phyloP scores from a whole-genome alignment of 139 green algal genomes.

The Chlamydomonas incerta region DNA sequence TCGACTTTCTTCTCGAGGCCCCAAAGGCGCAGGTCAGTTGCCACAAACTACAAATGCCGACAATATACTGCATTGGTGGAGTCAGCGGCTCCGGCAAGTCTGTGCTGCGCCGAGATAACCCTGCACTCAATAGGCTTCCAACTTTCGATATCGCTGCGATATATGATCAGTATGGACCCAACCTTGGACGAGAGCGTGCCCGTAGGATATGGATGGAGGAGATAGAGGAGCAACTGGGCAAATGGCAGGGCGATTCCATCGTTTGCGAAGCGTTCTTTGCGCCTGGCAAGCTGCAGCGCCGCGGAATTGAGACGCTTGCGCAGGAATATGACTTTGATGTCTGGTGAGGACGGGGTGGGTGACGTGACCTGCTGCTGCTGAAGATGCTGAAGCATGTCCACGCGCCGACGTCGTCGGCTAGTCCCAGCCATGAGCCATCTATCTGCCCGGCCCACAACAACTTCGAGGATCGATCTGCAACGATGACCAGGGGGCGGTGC shows the following conservation, averaged over 20 bases:
- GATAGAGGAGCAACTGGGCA: not conserved
- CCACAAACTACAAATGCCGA: no score
- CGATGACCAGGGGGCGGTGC: no score
- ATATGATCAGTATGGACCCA: not conserved
- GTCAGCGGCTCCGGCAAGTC: constrained; percentile 5
- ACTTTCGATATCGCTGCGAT: not conserved
- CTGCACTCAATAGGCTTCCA: not conserved
- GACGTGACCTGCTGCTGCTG: not conserved
- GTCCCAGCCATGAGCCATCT: no score
- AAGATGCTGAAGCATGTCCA: no score
- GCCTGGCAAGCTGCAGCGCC: not conserved
- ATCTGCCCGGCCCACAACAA: no score
- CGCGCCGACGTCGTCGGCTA: no score
- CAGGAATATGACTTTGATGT: not conserved
- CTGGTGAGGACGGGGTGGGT: not conserved
- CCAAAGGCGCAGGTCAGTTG: no score
- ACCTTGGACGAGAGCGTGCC: not conserved
- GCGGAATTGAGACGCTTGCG: not conserved
- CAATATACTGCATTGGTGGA: constrained; percentile 15
- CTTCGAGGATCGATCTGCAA: no score
- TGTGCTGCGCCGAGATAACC: not conserved
- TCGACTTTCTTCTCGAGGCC: no score
- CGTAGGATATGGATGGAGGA: not conserved
- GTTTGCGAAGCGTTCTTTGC: constrained; percentile 6
- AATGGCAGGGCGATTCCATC: not conserved